Conservation (phyloP, 345 rosid genomes). For the Ceriops tagal region DNA sequence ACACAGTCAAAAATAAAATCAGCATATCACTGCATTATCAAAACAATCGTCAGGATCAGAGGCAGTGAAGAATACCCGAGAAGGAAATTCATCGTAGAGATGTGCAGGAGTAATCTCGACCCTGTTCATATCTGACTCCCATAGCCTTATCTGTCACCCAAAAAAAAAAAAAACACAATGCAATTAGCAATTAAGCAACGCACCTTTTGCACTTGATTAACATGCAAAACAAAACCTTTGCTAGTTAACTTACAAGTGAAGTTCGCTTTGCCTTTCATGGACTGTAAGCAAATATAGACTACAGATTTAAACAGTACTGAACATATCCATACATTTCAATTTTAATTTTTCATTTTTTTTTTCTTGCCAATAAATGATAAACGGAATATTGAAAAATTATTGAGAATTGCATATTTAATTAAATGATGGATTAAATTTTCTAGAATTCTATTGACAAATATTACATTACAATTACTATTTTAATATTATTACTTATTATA, state of each 20-base stretch:
- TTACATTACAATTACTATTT: no score
- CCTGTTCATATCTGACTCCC: conserved; percentile 94
- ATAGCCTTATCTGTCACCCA: conserved; percentile 68
- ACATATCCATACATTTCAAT: not conserved
- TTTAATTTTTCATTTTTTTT: no score
- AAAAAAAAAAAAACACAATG: not conserved
- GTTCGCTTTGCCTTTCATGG: not conserved
- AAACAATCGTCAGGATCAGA: conserved; percentile 8
- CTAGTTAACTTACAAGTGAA: no score
- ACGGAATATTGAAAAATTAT: no score
- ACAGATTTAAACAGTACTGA: not conserved
- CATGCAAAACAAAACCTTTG: no score
- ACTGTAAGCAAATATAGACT: not conserved
- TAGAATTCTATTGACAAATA: no score
- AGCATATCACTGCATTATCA: not conserved
- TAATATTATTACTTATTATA: no score
- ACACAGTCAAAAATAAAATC: not conserved
- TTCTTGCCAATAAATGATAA: no score
- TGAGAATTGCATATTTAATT: no score
- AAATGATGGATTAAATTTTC: no score
- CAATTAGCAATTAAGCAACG: no score
- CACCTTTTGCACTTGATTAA: no score
- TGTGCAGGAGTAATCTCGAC: conserved; percentile 77
- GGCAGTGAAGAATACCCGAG: conserved; percentile 45
- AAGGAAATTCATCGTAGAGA: conserved; percentile 81